Percentiles rank a stretch among this genome's conserved stretches.
These are phyloP conservation scores for Curvularia verruculosa DNA, from an alignment of 2,329 filamentous ascomycete genomes.

Conservation along the genomic window DNA sequence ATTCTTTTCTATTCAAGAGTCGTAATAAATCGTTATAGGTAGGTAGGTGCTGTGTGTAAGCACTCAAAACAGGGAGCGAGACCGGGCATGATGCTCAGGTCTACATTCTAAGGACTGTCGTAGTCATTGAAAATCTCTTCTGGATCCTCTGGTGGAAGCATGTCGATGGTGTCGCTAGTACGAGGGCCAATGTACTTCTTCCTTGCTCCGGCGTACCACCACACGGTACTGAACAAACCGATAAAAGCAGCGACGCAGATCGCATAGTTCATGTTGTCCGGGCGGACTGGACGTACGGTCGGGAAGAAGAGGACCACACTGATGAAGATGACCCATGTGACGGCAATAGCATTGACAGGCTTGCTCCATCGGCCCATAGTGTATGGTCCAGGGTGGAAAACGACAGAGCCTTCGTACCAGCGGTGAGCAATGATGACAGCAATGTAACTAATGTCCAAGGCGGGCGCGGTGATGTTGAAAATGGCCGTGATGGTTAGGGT, in stretches of 20 bases:
- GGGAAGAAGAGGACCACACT: constrained; percentile 64
- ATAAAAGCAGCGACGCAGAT: constrained; percentile 57
- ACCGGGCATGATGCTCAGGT: not conserved
- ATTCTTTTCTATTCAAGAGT: not conserved
- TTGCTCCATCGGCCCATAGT: constrained; percentile 63
- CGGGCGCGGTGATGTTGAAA: constrained; percentile 56
- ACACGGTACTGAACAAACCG: constrained; percentile 53
- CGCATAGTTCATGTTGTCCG: constrained; percentile 57
- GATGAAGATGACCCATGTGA: constrained; percentile 68
- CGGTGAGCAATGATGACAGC: constrained; percentile 65
- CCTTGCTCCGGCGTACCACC: constrained; percentile 53
- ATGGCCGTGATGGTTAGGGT: constrained; percentile 58
- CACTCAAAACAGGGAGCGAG: not conserved
- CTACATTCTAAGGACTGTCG: constrained; percentile 28
- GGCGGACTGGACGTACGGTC: constrained; percentile 51
- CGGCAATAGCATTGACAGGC: constrained; percentile 61
- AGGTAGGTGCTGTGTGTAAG: not conserved
- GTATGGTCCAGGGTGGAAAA: constrained; percentile 64
- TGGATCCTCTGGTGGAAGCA: constrained; percentile 51
- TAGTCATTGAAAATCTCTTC: constrained; percentile 47
- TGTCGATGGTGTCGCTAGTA: constrained; percentile 59
- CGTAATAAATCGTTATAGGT: constrained; percentile 1
- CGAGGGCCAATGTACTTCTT: constrained; percentile 64
- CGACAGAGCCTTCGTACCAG: constrained; percentile 59
- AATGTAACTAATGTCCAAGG: constrained; percentile 61